Conservation (phyloP, 148 eudicot genomes). For the Chenopodium suecicum region DNA sequence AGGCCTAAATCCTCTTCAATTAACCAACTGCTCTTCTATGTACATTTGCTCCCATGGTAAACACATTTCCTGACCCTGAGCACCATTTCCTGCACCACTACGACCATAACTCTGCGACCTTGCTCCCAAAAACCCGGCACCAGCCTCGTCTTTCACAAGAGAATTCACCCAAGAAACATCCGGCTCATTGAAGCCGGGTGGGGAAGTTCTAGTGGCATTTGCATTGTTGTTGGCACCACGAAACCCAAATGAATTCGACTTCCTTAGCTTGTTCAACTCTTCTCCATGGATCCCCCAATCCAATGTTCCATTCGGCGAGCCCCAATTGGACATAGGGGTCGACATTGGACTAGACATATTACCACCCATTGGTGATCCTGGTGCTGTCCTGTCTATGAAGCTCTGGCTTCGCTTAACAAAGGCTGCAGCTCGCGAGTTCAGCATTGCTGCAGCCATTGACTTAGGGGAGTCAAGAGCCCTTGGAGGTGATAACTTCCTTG, state of each 20-base stretch:
- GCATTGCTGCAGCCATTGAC: slow-evolving; percentile 61
- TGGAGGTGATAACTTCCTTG: slow-evolving; percentile 34
- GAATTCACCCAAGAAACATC: slow-evolving; percentile 94
- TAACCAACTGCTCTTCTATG: slow-evolving; percentile 73
- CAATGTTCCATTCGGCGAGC: slow-evolving; percentile 63
- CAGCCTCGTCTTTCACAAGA: slow-evolving; percentile 70
- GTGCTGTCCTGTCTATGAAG: slow-evolving; percentile 51
- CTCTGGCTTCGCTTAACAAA: slow-evolving; percentile 78
- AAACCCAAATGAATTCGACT: slow-evolving; percentile 72
- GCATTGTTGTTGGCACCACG: slow-evolving; percentile 21
- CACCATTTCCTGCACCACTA: slow-evolving; percentile 15
- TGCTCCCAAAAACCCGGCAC: slow-evolving; percentile 31
- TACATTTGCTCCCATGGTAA: slow-evolving; percentile 80
- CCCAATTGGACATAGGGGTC: slow-evolving; percentile 48
- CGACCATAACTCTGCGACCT: slow-evolving; percentile 29
- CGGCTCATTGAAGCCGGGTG: slow-evolving; percentile 51
- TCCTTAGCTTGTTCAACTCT: slow-evolving; percentile 67
- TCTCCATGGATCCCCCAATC: slow-evolving; percentile 81
- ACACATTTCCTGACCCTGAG: slow-evolving; percentile 28
- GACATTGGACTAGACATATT: slow-evolving; percentile 43
- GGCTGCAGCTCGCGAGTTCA: slow-evolving; percentile 70
- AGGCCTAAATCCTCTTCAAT: slow-evolving; percentile 5
- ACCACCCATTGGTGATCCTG: not conserved
- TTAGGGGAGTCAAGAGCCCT: slow-evolving; percentile 51
- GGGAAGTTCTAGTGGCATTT: slow-evolving; percentile 9